Evolutionary conservation across 352 stramenopile species (phyloP).

Genomic region (Phytophthora cactorum): DNA sequence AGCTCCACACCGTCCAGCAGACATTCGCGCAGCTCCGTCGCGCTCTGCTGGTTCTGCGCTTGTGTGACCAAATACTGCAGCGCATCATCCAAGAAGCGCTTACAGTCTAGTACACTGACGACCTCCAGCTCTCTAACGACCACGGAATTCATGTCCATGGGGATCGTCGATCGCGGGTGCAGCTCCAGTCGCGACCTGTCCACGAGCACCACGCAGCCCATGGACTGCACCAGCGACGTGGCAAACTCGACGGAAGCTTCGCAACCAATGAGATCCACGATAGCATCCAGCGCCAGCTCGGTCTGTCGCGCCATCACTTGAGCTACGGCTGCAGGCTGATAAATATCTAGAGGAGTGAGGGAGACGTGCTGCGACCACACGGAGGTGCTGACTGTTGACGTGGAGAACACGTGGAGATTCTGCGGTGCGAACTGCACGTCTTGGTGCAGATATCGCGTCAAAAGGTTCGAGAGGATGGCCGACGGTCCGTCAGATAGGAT

Average conservation of each 20-base stretch:
- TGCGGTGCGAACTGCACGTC: slow-evolving; percentile 19
- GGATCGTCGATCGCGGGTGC: slow-evolving; percentile 32
- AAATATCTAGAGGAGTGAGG: slow-evolving; percentile 43
- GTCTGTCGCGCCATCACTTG: slow-evolving; percentile 30
- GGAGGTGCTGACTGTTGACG: slow-evolving; percentile 15
- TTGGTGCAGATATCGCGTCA: slow-evolving; percentile 42
- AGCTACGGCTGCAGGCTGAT: slow-evolving; percentile 31
- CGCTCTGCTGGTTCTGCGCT: slow-evolving; percentile 15
- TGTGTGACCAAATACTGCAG: slow-evolving; percentile 52
- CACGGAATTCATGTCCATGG: slow-evolving; percentile 75
- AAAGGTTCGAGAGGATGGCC: slow-evolving; percentile 36
- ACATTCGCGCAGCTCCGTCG: slow-evolving; percentile 31
- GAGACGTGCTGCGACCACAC: slow-evolving; percentile 31
- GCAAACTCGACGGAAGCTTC: slow-evolving; percentile 52
- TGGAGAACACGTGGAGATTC: slow-evolving; percentile 43
- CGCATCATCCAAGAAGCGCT: slow-evolving; percentile 33
- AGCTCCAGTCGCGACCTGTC: slow-evolving; percentile 42
- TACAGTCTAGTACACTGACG: slow-evolving; percentile 45
- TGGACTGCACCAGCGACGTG: slow-evolving; percentile 48
- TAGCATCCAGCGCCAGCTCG: slow-evolving; percentile 44
- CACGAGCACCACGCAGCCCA: slow-evolving; percentile 52
- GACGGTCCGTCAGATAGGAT: slow-evolving; percentile 30
- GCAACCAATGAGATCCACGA: slow-evolving; percentile 60
- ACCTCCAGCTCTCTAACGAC: slow-evolving; percentile 74
- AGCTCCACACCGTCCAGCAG: slow-evolving; percentile 31